phyloP scores from a whole-genome alignment of 2,329 filamentous ascomycete species.

The Fusarium lateritium region DNA sequence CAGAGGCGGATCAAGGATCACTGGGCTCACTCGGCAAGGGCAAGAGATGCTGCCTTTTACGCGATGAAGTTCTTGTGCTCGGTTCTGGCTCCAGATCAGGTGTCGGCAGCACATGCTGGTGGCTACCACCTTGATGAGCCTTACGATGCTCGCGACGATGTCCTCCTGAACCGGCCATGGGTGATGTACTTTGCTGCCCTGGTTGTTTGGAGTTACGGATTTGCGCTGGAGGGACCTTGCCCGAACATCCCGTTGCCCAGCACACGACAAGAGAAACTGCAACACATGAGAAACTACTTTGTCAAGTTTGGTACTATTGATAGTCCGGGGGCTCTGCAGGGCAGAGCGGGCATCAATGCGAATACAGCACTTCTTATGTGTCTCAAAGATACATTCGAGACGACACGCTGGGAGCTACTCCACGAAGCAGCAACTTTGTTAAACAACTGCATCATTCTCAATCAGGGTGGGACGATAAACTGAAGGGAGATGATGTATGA shows the following conservation, averaged over 20 bases:
- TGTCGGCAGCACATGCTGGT: slow-evolving; percentile 55
- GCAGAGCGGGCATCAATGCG: slow-evolving; percentile 81
- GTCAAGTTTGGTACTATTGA: slow-evolving; percentile 78
- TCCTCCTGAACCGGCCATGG: slow-evolving; percentile 93
- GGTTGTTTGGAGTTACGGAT: slow-evolving; percentile 96
- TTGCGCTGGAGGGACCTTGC: slow-evolving; percentile 86
- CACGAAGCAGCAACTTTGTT: slow-evolving; percentile 88
- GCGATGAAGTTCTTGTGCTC: slow-evolving; percentile 89
- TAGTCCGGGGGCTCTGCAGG: slow-evolving; percentile 83
- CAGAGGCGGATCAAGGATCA: slow-evolving; percentile 86
- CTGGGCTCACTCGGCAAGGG: slow-evolving; percentile 91
- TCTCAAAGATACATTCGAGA: slow-evolving; percentile 84
- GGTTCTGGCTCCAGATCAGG: slow-evolving; percentile 76
- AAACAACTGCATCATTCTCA: slow-evolving; percentile 79
- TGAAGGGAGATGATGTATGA: slow-evolving; percentile 20
- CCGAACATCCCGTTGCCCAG: slow-evolving; percentile 65
- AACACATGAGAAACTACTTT: slow-evolving; percentile 86
- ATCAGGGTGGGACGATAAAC: slow-evolving; percentile 50
- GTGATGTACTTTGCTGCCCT: slow-evolving; percentile 93
- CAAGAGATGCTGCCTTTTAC: slow-evolving; percentile 92
- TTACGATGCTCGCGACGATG: slow-evolving; percentile 90
- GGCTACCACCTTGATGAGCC: slow-evolving; percentile 61
- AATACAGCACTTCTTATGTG: slow-evolving; percentile 87
- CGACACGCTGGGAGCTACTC: slow-evolving; percentile 91
- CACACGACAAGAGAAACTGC: slow-evolving; percentile 76